Evolutionary conservation across 768 basidiomycete species (phyloP).

Genomic region (Serendipita vermifera): DNA sequence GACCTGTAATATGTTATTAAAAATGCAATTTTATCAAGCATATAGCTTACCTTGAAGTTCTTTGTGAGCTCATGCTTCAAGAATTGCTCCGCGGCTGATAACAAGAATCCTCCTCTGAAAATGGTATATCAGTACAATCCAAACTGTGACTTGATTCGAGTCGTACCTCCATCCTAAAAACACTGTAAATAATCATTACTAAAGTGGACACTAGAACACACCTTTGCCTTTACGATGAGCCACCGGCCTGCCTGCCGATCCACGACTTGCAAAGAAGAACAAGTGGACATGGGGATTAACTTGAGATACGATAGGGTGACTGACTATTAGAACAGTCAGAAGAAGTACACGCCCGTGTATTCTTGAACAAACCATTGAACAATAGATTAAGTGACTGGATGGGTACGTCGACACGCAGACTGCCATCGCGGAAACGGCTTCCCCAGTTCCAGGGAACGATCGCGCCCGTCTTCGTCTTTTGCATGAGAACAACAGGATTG

Average conservation of each 20-base stretch:
- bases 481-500: slow-evolving; percentile 91
- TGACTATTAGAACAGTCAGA: slow-evolving; percentile 33
- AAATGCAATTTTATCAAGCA: neutral
- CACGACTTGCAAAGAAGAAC: slow-evolving; percentile 87
- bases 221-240: slow-evolving; percentile 90
- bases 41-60: slow-evolving; percentile 62
- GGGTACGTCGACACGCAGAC: slow-evolving; percentile 87
- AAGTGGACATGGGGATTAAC: slow-evolving; percentile 80
- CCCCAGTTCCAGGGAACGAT: slow-evolving; percentile 92
- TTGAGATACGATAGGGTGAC: slow-evolving; percentile 87
- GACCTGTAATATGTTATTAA: slow-evolving; percentile 32
- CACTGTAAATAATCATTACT: neutral
- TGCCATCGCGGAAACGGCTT: slow-evolving; percentile 86
- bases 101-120: slow-evolving; percentile 89
- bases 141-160: slow-evolving; percentile 1
- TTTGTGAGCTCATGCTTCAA: slow-evolving; percentile 91
- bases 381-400: slow-evolving; percentile 78
- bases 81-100: slow-evolving; percentile 90
- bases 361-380: slow-evolving; percentile 51
- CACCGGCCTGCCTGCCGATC: slow-evolving; percentile 84
- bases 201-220: slow-evolving; percentile 17
- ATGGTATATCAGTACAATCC: slow-evolving; percentile 30
- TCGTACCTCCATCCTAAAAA: neutral
- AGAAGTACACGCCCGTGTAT: neutral
- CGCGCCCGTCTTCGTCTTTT: slow-evolving; percentile 67